Evolutionary conservation across 352 stramenopile species (phyloP), one percentile per base, ranked within the genome.

Genomic region (Phytophthora fragariae): DNA sequence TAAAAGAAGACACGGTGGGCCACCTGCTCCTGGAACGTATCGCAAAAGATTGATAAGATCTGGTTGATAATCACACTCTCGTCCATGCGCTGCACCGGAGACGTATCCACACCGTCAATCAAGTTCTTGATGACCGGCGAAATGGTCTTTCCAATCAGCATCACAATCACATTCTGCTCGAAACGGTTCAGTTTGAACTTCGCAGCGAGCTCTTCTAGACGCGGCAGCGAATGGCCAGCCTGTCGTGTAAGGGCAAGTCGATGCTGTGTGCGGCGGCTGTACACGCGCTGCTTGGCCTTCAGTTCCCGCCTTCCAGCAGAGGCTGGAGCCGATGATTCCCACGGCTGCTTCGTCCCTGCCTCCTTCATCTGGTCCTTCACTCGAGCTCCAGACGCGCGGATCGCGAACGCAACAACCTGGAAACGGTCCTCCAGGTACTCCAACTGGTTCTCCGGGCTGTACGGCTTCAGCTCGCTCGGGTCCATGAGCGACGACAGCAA

Each of bases 321-420:
- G 11, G 86, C 85, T 5, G 87, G 72, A 12, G 83, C 78, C 5
- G 82, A 95, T 37, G 79, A 83, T 54, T 92, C 87, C 89, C 85
- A 95, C 7, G 86, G 87, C 68, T 93, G 87, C 53, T 94, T 95
- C 5, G 88, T 94, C 19, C 85, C 88, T 21, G 90, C 88, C 60
- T 97, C 90, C 70, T 97, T 97, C 88, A 97, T 95, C 71, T 95
- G 87, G 64, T 95, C 88, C 72, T 97, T 97, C 39, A 97, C 85
- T 11, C 87, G 85, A 3, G 90, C 91, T 37, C 86, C 88, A 12
- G 90, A 96, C 15, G 88, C 86, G 52, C 89, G 87, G 60, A 97
- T 96, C 17, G 89, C 86, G 60, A 97, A 95, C 19, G 91, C 88
- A n/a, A 97, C 87, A 33, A 95, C 83, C 64, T 97, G 89, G 68